A percentile compares a stretch with the other conserved stretches of the same genome.
Evolutionary conservation across 148 eudicot species (phyloP).

Genomic region (Rhododendron vialii): DNA sequence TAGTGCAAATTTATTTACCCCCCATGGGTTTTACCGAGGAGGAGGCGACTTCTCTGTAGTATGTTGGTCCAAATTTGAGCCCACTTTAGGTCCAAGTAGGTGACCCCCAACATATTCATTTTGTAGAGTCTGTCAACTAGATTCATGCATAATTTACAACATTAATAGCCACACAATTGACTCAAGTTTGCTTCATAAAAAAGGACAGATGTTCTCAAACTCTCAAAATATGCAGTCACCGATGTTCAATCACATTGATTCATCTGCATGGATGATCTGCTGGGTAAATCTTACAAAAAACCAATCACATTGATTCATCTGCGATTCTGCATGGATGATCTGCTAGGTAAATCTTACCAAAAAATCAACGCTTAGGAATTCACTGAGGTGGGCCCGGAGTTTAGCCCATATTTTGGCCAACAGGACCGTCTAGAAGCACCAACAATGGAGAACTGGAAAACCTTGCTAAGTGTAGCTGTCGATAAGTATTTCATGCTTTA

Average conservation of each 20-base stretch:
- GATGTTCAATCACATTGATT: background rate
- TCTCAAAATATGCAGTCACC: background rate
- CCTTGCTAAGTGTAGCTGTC: background rate
- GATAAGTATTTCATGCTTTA: background rate
- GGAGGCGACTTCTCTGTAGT: background rate
- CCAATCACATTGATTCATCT: background rate
- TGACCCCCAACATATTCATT: background rate
- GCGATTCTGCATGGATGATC: background rate
- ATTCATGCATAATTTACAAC: background rate
- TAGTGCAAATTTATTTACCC: background rate
- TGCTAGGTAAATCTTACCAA: background rate
- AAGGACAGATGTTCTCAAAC: background rate
- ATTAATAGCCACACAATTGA: background rate
- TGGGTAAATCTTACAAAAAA: background rate
- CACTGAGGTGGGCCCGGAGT: background rate
- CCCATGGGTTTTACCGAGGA: background rate
- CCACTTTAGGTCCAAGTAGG: background rate
- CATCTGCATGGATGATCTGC: background rate
- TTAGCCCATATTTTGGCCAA: background rate
- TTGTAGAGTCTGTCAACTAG: background rate
- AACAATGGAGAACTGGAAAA: background rate
- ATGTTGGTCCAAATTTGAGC: background rate
- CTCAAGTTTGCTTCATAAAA: background rate
- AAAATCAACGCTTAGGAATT: background rate
- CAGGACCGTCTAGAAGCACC: background rate